phyloP scores from a whole-genome alignment of 306 rosid species.

The Begonia fuchsioides region DNA sequence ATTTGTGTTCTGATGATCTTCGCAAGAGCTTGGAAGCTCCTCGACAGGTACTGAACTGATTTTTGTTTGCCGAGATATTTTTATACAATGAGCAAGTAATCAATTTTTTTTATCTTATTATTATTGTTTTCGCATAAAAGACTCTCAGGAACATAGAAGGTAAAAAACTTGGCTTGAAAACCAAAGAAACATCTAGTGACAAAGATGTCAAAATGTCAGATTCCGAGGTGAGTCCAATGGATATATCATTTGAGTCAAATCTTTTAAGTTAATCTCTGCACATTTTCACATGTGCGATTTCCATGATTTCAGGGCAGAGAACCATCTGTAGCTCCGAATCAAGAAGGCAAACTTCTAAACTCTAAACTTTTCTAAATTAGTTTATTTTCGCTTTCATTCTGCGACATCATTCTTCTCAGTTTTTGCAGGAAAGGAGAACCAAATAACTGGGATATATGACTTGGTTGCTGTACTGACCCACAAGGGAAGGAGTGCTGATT shows the following conservation, averaged over 20 bases:
- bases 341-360: conserved; percentile 49
- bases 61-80: neutral
- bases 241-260: conserved; percentile 4
- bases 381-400: neutral
- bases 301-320: conserved; percentile 63
- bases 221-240: conserved; percentile 47
- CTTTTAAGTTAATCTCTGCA: neutral
- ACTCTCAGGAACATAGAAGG: conserved; percentile 80
- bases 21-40: conserved; percentile 67
- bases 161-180: conserved; percentile 68
- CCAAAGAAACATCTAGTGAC: conserved; percentile 44
- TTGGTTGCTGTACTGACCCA: conserved; percentile 95
- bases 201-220: conserved; percentile 63
- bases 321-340: conserved; percentile 47
- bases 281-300: conserved; percentile 1
- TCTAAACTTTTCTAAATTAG: neutral
- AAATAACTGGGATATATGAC: conserved; percentile 87
- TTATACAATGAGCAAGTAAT: neutral
- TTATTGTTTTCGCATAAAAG: conserved; percentile 15
- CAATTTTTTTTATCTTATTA: neutral
- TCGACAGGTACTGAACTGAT: conserved; percentile 43
- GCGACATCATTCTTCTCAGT: neutral
- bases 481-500: conserved; percentile 99
- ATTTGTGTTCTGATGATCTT: conserved; percentile 90
- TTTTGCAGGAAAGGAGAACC: conserved; percentile 39